Conservation (phyloP, 2,329 filamentous ascomycete genomes). For the Coniochaeta ligniaria region DNA sequence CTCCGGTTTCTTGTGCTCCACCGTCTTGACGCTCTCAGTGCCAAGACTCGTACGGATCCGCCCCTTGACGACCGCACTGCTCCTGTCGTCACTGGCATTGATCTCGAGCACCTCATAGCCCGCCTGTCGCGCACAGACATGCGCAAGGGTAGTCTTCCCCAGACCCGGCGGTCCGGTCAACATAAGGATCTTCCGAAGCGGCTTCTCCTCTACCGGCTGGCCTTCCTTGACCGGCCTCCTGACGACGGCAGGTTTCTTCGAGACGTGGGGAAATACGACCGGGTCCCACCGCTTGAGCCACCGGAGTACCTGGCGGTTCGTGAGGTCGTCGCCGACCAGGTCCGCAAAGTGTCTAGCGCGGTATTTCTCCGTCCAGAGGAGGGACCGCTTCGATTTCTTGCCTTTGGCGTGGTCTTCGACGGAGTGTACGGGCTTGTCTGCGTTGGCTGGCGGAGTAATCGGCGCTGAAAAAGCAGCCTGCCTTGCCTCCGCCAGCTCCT, state of each 20-base stretch:
- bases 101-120: slow-evolving; percentile 97
- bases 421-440: slow-evolving; percentile 31
- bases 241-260: slow-evolving; percentile 46
- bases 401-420: slow-evolving; percentile 26
- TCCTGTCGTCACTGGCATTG: slow-evolving; percentile 94
- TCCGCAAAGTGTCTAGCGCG: slow-evolving; percentile 87
- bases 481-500: slow-evolving; percentile 40
- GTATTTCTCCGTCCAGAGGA: slow-evolving; percentile 97
- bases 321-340: slow-evolving; percentile 88
- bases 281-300: slow-evolving; percentile 96
- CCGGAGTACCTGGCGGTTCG: slow-evolving; percentile 79
- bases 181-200: slow-evolving; percentile 81
- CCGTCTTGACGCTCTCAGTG: slow-evolving; percentile 84
- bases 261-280: slow-evolving; percentile 77
- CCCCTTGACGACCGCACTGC: slow-evolving; percentile 80
- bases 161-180: slow-evolving; percentile 87
- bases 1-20: slow-evolving; percentile 50
- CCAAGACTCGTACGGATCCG: slow-evolving; percentile 86
- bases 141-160: slow-evolving; percentile 92
- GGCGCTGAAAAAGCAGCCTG: slow-evolving; percentile 18
- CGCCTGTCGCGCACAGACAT: slow-evolving; percentile 91
- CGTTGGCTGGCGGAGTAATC: slow-evolving; percentile 11
- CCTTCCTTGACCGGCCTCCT: slow-evolving; percentile 23
- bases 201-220: slow-evolving; percentile 59
- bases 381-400: slow-evolving; percentile 39